Base-by-base conservation (phyloP, 2,329 filamentous ascomycete species). In the Acrocalymma vagum region DNA sequence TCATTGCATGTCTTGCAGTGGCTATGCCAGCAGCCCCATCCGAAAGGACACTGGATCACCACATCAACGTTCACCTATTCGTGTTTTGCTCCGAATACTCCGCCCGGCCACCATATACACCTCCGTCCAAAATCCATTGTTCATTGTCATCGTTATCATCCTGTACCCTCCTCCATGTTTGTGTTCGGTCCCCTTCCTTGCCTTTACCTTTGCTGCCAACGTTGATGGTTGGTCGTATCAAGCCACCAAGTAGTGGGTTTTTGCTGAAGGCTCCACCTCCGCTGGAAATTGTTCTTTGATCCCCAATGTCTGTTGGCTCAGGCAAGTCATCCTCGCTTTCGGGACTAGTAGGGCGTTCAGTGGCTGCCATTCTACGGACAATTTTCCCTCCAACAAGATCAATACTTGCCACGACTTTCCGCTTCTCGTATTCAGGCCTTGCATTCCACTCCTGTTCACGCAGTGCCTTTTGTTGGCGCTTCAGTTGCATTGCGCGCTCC, bases 371-470 rank as follows among this genome's bases (percentile, higher is more conserved):
- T 55, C 82, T 82, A 45, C 81, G 83, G 4, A 94, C 84, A 3
- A 95, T 83, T 57, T 86, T 91, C 13, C 87, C 86, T 1, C 86
- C 86, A 7, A 85, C 84, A 1, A 96, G 73, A 64, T 96, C 90
- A 46, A 96, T 88, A 61, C 88, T 93, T 53, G 95, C 81, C 1
- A 96, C 87, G 45, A 94, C 86, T 56, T 81, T 83, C 43, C 89
- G 81, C 78, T 93, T 95, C 74, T 96, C 92, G 69, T 91, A 96
- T 48, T 95, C 92, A 0, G 91, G 90, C 35, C 82, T 77, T 4
- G 87, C 85, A 54, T 87, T 88, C 85, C 91, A 95, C 60, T 95
- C 89, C 78, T 94, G 85, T 70, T 95, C 90, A 5, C 90, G 77
- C 54, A 95, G 71, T 3, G 92, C 75, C 65, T 88, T 89, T 71